Base-by-base conservation (phyloP, 1,139 yeast species). In the Hyphopichia pseudoburtonii region DNA sequence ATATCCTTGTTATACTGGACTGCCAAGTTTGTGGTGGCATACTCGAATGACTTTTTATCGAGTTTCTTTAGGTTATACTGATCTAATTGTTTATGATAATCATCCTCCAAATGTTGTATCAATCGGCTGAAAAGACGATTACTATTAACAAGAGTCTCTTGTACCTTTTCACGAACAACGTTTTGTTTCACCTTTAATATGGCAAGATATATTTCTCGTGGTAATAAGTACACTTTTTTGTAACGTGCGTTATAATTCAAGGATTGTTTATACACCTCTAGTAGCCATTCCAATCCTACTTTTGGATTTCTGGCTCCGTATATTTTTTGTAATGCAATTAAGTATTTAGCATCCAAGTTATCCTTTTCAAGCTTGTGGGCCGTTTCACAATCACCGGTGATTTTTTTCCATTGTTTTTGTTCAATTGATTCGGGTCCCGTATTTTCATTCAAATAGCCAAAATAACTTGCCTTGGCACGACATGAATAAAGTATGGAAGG, bases 191-290 rank as follows among this genome's bases (percentile, higher is more conserved):
- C 37, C 24, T 52, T 51, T 25, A 59, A 46, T 15, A 64, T 56
- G 17, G 43, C 46, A 14, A 37, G 41, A 37, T 50, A 52, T 2
- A 54, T 48, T 18, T 50, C 50, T 30, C 47, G 48, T 3, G 58
- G 56, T 25, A 51, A 30, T 23, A 43, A 30, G 32, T 42, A 50
- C 6, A 5, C 23, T 17, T 22, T 21, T 3, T 11, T 4, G 28
- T 28, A 61, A 48, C 36, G 51, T 50, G 41, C 65, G 41, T 37
- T 60, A 34, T 28, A 53, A 42, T 36, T 55, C 52, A 48, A 50
- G 30, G 48, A 62, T 48, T 35, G 56, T 42, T 52, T 48, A 42
- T 68, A 67, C 1, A 69, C 71, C 14, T 42, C 51, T 9, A 44
- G 42, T 19, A 66, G 38, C 31, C 59, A 50, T 5, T 48, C 40